Evolutionary conservation across 352 stramenopile species (phyloP), one percentile per base, ranked within the genome.

Genomic region (Globisporangium mamillatum): DNA sequence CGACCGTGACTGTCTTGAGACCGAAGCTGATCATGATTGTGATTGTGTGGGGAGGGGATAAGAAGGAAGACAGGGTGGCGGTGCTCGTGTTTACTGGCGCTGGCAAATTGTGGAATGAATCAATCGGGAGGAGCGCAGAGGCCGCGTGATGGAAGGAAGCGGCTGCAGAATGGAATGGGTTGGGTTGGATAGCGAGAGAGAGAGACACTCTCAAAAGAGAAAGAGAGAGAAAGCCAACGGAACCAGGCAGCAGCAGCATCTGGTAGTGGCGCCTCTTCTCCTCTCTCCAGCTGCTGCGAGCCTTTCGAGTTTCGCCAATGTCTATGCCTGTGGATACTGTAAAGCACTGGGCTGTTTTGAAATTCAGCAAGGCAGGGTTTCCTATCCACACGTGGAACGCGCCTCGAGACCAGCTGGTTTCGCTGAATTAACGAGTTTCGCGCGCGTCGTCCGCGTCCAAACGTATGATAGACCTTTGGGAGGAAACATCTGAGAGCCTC

Each of bases 51-150:
- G 3, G 16, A 50, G 24, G 1, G 7, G 16, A 50, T 9, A 50
- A 50, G 22, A 14, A 52, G 59, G 10, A 29, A 14, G 55, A 22
- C 1, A 53, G 27, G 27, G 1, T 5, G 4, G 44, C 10, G 34
- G 16, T 20, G 50, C 24, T 14, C 25, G 8, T 48, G 48, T 67
- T 59, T 46, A 38, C 25, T 46, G 56, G 24, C 38, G n/a, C 9
- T 4, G 53, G 63, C 54, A 62, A 52, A 68, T 63, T 68, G 36
- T 8, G 36, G 38, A 68, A 60, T 67, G 62, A 60, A 48, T 48
- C 27, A 60, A 50, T 50, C 16, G 29, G 29, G 0, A 50, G 41
- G 41, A 50, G 8, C 4, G 48, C n/a, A 55, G 53, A n/a, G 12
- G 38, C 3, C 4, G 52, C 4, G 52, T 18, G n/a, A 59, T 9